Evolutionary conservation across 1,139 yeast species (phyloP).

Genomic region (Yamadazyma friedrichii): DNA sequence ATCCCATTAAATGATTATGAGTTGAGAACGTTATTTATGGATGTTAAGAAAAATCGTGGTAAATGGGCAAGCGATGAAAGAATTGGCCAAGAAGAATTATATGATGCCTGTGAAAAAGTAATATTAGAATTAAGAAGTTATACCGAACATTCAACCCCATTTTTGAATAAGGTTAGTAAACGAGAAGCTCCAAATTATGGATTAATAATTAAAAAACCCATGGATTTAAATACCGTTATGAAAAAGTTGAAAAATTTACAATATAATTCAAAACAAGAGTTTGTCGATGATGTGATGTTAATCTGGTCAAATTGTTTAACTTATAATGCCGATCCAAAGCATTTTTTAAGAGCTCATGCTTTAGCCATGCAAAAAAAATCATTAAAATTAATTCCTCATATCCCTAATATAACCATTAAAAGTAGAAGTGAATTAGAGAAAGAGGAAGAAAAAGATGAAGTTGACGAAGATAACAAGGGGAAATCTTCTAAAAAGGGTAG

Average conservation of each 20-base stretch:
- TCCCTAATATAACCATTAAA: slow-evolving; percentile 82
- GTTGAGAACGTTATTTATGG: slow-evolving; percentile 79
- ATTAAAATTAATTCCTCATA: slow-evolving; percentile 68
- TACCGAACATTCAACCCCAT: slow-evolving; percentile 96
- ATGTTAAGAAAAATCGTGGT: slow-evolving; percentile 90
- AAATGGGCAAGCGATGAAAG: slow-evolving; percentile 96
- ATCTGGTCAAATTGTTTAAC: slow-evolving; percentile 95
- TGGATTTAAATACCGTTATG: slow-evolving; percentile 95
- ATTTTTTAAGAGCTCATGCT: slow-evolving; percentile 88
- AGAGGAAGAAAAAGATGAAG: slow-evolving; percentile 50
- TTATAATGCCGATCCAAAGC: slow-evolving; percentile 94
- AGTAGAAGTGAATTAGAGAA: slow-evolving; percentile 85
- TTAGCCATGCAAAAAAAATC: slow-evolving; percentile 94
- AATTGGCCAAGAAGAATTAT: slow-evolving; percentile 95
- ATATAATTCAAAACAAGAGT: slow-evolving; percentile 80
- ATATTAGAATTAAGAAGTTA: slow-evolving; percentile 85
- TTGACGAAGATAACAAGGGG: slow-evolving; percentile 36
- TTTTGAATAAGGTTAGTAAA: slow-evolving; percentile 89
- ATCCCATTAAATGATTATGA: slow-evolving; percentile 81
- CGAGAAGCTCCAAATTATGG: slow-evolving; percentile 98
- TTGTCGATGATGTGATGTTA: slow-evolving; percentile 89
- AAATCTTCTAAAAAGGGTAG: slow-evolving; percentile 44
- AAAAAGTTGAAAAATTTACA: slow-evolving; percentile 81
- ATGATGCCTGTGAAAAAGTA: slow-evolving; percentile 96
- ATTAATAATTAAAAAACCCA: slow-evolving; percentile 84